Percentiles rank a stretch among this genome's conserved stretches.
These are phyloP conservation scores for Kwoniella europaea DNA, from an alignment of 768 basidiomycete genomes.

Conservation along the genomic window DNA sequence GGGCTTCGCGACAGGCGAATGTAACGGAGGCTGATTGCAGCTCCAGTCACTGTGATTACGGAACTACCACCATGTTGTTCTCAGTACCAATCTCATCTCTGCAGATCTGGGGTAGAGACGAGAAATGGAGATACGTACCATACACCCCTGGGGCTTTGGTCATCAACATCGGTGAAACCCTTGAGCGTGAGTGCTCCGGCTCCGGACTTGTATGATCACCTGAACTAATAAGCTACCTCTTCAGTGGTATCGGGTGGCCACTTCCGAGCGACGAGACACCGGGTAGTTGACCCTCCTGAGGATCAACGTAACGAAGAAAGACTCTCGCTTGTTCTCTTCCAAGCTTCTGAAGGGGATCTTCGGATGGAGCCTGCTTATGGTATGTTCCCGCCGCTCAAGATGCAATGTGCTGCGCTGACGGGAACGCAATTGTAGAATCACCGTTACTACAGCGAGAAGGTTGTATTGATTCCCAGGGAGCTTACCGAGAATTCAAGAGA, in stretches of 20 bases:
- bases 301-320: conserved; percentile 24
- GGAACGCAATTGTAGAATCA: conserved; percentile 18
- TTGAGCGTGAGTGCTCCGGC: conserved; percentile 31
- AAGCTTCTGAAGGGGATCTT: conserved; percentile 27
- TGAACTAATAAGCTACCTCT: neutral
- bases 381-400: neutral
- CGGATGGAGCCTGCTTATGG: conserved; percentile 19
- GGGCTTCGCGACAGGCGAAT: neutral
- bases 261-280: conserved; percentile 31
- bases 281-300: conserved; percentile 13
- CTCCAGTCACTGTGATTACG: conserved; percentile 35
- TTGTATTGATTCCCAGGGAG: conserved; percentile 39
- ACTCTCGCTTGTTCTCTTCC: conserved; percentile 22
- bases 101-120: conserved; percentile 47
- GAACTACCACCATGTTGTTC: conserved; percentile 44
- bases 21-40: neutral
- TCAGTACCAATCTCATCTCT: conserved; percentile 49
- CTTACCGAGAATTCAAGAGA: conserved; percentile 37
- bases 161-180: conserved; percentile 51
- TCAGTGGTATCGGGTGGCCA: conserved; percentile 27
- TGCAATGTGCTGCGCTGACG: too few species aligned
- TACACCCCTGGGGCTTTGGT: conserved; percentile 47
- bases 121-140: conserved; percentile 46
- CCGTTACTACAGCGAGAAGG: conserved; percentile 42
- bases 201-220: neutral